Conservation (phyloP, 306 rosid species). For the Mimosa pudica region DNA sequence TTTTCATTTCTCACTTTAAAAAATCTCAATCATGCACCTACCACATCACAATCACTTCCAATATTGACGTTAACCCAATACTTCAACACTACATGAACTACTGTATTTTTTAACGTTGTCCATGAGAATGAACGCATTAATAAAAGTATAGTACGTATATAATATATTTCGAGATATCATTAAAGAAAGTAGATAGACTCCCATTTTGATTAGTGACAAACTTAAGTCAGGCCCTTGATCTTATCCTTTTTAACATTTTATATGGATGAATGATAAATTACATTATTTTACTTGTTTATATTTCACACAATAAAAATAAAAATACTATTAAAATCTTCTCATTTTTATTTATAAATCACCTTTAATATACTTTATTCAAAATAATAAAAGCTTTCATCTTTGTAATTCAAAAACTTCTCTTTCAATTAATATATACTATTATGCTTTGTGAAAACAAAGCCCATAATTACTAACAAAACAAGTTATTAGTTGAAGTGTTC, state of each 20-base stretch:
- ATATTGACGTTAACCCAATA: neutral
- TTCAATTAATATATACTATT: too few relatives aligned
- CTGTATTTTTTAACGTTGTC: neutral
- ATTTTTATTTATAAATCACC: too few relatives aligned
- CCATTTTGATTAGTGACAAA: neutral
- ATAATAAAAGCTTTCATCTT: too few relatives aligned
- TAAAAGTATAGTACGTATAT: too few relatives aligned
- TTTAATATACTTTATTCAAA: too few relatives aligned
- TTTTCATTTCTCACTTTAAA: slow-evolving; percentile 1
- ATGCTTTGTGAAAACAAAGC: too few relatives aligned
- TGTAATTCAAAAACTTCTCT: too few relatives aligned
- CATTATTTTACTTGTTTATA: neutral
- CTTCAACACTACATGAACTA: neutral
- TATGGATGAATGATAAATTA: neutral
- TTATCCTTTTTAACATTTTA: neutral
- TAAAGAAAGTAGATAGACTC: neutral
- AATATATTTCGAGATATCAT: too few relatives aligned
- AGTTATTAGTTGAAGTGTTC: too few relatives aligned
- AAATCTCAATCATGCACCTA: neutral
- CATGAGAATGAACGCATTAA: neutral
- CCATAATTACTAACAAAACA: too few relatives aligned
- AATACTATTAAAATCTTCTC: too few relatives aligned
- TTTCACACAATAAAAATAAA: neutral
- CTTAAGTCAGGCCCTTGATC: neutral
- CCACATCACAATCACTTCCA: neutral